phyloP scores from a whole-genome alignment of 495 filamentous ascomycete genomes.

The Penicillium paradoxum region DNA sequence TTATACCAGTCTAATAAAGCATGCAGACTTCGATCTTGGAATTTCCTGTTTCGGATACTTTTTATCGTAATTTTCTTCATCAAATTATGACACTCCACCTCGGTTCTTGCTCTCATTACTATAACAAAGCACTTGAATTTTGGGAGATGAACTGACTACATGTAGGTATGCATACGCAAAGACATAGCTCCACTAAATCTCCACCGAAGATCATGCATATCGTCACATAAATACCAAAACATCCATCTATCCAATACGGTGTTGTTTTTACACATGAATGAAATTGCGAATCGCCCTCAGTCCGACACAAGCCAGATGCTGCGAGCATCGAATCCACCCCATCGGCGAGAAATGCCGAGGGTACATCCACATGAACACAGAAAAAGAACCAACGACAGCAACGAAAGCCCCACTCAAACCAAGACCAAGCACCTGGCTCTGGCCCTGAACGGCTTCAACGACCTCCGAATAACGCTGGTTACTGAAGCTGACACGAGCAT shows the following conservation, averaged over 20 bases:
- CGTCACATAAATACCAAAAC: neutral
- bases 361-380: constrained; percentile 31
- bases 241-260: neutral
- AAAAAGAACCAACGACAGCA: constrained; percentile 19
- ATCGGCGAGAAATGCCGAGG: constrained; percentile 20
- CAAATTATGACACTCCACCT: neutral
- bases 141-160: neutral
- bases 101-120: neutral
- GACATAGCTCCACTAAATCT: neutral
- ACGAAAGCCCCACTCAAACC: constrained; percentile 28
- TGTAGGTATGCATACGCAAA: neutral
- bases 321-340: constrained; percentile 4
- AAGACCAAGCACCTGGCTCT: constrained; percentile 55
- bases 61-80: neutral
- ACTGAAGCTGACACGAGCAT: constrained; percentile 86
- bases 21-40: neutral
- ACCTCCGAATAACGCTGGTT: constrained; percentile 89
- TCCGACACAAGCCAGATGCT: constrained; percentile 8
- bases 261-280: neutral
- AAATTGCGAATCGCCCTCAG: neutral
- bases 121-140: neutral
- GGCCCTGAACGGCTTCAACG: constrained; percentile 56
- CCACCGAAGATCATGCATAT: neutral
- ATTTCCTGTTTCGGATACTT: neutral
- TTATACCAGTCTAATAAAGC: constrained; percentile 1